Percentiles rank a stretch among this genome's conserved stretches.
phyloP scores from a whole-genome alignment of 148 eudicot species.

The Rhododendron kiyosumense region DNA sequence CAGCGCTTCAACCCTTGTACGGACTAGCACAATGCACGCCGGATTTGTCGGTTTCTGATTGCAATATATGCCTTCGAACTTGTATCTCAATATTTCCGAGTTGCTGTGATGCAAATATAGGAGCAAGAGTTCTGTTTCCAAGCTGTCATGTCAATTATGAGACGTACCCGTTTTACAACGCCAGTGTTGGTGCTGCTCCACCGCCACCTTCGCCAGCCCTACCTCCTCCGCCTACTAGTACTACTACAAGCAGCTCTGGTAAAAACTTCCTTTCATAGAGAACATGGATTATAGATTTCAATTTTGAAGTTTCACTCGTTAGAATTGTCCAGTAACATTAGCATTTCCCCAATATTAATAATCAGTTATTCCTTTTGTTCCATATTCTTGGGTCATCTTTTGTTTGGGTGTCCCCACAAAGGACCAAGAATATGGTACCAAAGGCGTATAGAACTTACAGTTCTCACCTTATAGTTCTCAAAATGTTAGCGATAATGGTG shows the following conservation, averaged over 20 bases:
- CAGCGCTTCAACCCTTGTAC: slow-evolving; percentile 5
- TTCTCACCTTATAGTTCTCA: neutral
- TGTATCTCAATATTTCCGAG: neutral
- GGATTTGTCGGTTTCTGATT: slow-evolving; percentile 20
- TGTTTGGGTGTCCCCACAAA: neutral
- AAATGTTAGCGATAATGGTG: neutral
- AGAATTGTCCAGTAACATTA: neutral
- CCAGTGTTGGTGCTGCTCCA: neutral
- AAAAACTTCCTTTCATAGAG: neutral
- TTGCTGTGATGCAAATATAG: slow-evolving; percentile 15
- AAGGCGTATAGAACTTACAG: neutral
- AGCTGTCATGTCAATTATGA: neutral
- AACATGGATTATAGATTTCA: neutral
- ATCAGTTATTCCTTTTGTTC: neutral
- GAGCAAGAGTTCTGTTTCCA: neutral
- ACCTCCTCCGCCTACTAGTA: neutral
- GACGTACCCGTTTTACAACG: neutral
- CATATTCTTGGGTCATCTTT: neutral
- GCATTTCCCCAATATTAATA: neutral
- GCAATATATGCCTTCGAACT: slow-evolving; percentile 17
- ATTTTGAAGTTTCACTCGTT: neutral
- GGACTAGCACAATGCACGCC: slow-evolving; percentile 39
- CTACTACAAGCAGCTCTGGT: neutral
- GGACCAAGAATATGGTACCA: neutral
- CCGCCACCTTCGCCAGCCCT: neutral